Conservation (phyloP, 2,329 filamentous ascomycete genomes). For the Akanthomyces dipterigenus region DNA sequence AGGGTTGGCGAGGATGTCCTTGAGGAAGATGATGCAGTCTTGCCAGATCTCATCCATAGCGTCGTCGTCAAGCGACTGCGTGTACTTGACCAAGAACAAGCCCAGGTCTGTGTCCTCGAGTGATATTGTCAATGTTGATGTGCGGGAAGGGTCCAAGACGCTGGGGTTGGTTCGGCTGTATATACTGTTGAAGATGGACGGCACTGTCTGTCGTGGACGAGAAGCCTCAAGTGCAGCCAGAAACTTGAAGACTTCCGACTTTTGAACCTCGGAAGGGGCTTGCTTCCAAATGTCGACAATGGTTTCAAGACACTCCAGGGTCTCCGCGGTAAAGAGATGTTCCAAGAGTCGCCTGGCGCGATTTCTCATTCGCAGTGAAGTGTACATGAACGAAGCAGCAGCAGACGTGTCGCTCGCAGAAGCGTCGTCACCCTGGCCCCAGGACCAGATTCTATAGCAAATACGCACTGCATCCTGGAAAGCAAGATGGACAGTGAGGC, state of each 20-base stretch:
- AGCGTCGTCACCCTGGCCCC: constrained; percentile 63
- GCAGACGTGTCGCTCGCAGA: constrained; percentile 58
- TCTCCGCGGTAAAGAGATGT: constrained; percentile 86
- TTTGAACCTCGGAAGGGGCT: constrained; percentile 38
- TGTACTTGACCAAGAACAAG: constrained; percentile 85
- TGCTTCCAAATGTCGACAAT: constrained; percentile 76
- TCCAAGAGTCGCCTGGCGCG: constrained; percentile 81
- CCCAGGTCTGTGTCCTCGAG: constrained; percentile 79
- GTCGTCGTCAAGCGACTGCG: constrained; percentile 85
- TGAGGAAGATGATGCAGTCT: constrained; percentile 85
- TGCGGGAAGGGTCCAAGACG: constrained; percentile 69
- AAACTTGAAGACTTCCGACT: constrained; percentile 69
- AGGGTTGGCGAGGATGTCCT: constrained; percentile 84
- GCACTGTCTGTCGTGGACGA: constrained; percentile 83
- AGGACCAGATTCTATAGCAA: constrained; percentile 92
- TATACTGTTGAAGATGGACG: constrained; percentile 90
- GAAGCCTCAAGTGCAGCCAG: constrained; percentile 88
- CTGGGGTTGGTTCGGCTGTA: constrained; percentile 87
- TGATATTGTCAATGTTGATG: constrained; percentile 82
- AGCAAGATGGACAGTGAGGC: constrained; percentile 87
- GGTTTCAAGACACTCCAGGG: constrained; percentile 88
- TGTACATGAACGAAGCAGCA: constrained; percentile 80
- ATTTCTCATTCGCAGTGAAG: constrained; percentile 84
- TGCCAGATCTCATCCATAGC: constrained; percentile 98
- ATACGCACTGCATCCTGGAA: constrained; percentile 94